Percentiles rank a stretch among this genome's conserved stretches.
phyloP scores from a whole-genome alignment of 225 moss, liverwort and hornwort species.

The Rhytidiadelphus loreus region DNA sequence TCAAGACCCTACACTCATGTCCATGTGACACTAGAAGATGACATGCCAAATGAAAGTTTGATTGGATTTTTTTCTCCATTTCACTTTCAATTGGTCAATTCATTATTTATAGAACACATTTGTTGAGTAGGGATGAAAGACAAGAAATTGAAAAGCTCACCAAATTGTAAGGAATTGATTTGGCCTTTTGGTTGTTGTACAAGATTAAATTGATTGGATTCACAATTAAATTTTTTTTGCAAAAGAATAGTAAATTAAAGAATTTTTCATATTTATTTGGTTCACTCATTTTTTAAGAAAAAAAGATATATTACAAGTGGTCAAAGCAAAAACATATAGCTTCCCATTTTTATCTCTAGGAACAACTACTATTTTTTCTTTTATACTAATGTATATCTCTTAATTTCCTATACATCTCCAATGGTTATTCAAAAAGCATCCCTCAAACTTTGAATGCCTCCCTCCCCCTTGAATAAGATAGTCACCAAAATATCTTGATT shows the following conservation, averaged over 20 bases:
- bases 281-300: neutral
- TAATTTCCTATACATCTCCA: too few species aligned
- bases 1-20: neutral
- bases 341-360: neutral
- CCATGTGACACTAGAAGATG: neutral
- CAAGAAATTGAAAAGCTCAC: neutral
- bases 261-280: neutral
- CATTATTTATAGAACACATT: neutral
- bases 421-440: too few species aligned
- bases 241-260: neutral
- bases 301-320: neutral
- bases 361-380: rapidly evolving
- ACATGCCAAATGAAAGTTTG: neutral
- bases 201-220: neutral
- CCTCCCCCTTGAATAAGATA: too few species aligned
- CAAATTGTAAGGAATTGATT: neutral
- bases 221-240: neutral
- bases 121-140: neutral
- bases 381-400: neutral
- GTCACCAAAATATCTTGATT: neutral
- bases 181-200: neutral
- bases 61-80: neutral
- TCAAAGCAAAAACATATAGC: neutral
- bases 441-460: too few species aligned
- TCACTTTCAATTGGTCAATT: neutral